These are phyloP conservation scores for rapeseed (Brassica napus) DNA, from an alignment of 345 rosid genomes.

Conservation along the genomic window Da-Ae NC_063446.1:3499501-3500000, in stretches of 20 bases:
- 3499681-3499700: neutral
- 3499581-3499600: neutral
- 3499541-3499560: neutral
- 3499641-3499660: neutral
- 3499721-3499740: neutral
- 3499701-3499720: neutral
- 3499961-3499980: neutral
- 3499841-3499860: neutral
- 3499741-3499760: neutral
- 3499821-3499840: neutral
- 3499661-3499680: neutral
- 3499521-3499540: neutral
- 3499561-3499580: neutral
- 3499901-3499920: constrained; percentile 37
- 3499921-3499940: constrained; percentile 19
- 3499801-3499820: neutral
- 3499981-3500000: too few relatives aligned
- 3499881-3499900: neutral
- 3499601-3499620: neutral
- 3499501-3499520: constrained; percentile 10
- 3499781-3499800: neutral
- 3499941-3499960: neutral
- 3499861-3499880: neutral
- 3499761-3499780: neutral
- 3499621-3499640: neutral